phyloP scores from a whole-genome alignment of 1,284 basidiomycete species.

The Austroboletus novae-zelandiae region DNA sequence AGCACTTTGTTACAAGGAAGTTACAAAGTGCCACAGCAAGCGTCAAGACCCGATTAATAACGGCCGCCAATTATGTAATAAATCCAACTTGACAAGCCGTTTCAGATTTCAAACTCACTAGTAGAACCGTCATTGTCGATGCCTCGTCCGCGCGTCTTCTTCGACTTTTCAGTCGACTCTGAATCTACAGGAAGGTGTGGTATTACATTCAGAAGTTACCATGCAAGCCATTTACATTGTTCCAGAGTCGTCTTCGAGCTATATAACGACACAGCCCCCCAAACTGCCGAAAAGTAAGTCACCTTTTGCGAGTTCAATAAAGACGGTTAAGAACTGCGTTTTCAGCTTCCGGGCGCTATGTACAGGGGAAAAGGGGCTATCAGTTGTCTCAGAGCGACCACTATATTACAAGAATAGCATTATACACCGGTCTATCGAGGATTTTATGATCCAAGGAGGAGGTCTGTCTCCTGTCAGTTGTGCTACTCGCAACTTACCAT shows the following conservation, averaged over 20 bases:
- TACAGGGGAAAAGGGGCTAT: conserved; percentile 83
- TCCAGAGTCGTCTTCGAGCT: conserved; percentile 78
- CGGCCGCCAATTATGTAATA: background rate
- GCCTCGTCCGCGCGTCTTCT: conserved; percentile 60
- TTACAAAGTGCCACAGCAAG: background rate
- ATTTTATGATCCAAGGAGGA: conserved; percentile 89
- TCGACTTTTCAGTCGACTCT: conserved; percentile 60
- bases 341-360: conserved; percentile 83
- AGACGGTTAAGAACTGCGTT: conserved; percentile 3
- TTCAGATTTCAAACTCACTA: no score
- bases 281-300: conserved; percentile 82
- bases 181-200: conserved; percentile 57
- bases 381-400: conserved; percentile 57
- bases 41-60: no score
- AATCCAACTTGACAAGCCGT: background rate
- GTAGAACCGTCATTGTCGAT: conserved; percentile 4
- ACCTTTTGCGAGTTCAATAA: background rate
- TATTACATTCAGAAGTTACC: background rate
- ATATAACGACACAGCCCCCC: conserved; percentile 72
- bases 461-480: conserved; percentile 35
- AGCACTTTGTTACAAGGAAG: background rate
- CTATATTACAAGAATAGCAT: conserved; percentile 82
- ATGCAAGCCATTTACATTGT: conserved; percentile 3
- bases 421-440: conserved; percentile 77
- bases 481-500: conserved; percentile 2